Base-by-base conservation (phyloP, 2,329 filamentous ascomycete species). In the Myriosclerotinia scirpicola region DNA sequence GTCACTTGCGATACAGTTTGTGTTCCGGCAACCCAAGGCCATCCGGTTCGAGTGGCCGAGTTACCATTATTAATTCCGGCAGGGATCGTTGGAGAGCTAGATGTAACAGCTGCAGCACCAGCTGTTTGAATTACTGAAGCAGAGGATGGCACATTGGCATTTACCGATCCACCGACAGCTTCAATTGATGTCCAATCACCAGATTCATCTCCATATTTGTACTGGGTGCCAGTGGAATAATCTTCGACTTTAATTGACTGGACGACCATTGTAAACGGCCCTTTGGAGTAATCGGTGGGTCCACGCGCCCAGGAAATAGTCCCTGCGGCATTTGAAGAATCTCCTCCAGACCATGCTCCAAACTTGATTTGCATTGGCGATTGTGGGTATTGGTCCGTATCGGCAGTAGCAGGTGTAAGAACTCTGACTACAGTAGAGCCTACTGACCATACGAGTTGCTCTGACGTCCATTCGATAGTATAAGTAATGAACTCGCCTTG, bases 311-410 rank as follows among this genome's bases (percentile, higher is more conserved):
- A 99, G 71, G 87, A 82, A 73, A 98, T 92, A 20, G 94, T 98
- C 67, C 95, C 95, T 17, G 83, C 77, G 0, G 88, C 76, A 78
- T 98, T 97, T 73, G 74, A 73, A 38, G 82, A 83, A 78, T 98
- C 95, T 72, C 95, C 95, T 75, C 93, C 95, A 64, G 92, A 88
- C 95, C 95, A 99, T 66, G 90, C 82, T 68, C 95, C 95, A 73
- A 98, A 88, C 79, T 94, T 96, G 80, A 98, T 81, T 79, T 93
- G 90, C 92, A 97, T 97, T 5, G 95, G 95, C 0, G 93, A 93
- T 80, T 99, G 95, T 9, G 95, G 95, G 76, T 96, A 99, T 78
- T 96, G 91, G 69, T 83, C 83, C 65, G 82, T 76, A 69, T 89
- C 85, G 68, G 93, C 91, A 63, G 91, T 87, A 60, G 80, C 82